These are phyloP conservation scores for Boletus huronensis DNA, from an alignment of 768 basidiomycete genomes.

Conservation along the genomic window DNA sequence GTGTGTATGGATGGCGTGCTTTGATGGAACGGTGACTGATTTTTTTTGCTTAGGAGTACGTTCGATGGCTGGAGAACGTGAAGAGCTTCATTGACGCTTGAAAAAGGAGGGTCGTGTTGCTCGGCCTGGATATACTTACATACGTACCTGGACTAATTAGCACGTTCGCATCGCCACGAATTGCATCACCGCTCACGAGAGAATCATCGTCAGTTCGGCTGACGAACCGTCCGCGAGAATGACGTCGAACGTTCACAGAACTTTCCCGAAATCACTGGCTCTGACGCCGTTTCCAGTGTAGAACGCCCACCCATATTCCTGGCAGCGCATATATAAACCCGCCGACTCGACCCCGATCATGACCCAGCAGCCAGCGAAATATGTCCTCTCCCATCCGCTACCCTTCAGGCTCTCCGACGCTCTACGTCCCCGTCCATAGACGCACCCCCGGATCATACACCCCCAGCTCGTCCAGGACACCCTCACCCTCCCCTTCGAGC, in stretches of 20 bases:
- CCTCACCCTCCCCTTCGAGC: conserved; percentile 13
- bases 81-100: conserved; percentile 75
- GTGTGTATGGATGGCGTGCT: conserved; percentile 36
- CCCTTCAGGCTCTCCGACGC: conserved; percentile 3
- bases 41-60: conserved; percentile 72
- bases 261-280: neutral
- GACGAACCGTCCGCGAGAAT: neutral
- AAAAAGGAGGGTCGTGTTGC: neutral
- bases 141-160: conserved; percentile 3
- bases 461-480: conserved; percentile 12
- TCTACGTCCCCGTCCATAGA: conserved; percentile 43
- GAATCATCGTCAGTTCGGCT: neutral
- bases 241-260: conserved; percentile 13
- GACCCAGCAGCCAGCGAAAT: neutral
- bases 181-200: conserved; percentile 25
- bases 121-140: neutral
- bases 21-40: conserved; percentile 6
- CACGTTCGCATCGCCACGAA: conserved; percentile 10
- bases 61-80: conserved; percentile 81
- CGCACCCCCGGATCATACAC: conserved; percentile 16
- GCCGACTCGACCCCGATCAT: neutral
- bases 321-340: conserved; percentile 5
- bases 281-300: no score
- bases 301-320: no score
- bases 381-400: conserved; percentile 28